Evolutionary conservation across 129 eudicot genomes (phyloP).

Genomic region (Chrysanthemum seticuspe): DNA sequence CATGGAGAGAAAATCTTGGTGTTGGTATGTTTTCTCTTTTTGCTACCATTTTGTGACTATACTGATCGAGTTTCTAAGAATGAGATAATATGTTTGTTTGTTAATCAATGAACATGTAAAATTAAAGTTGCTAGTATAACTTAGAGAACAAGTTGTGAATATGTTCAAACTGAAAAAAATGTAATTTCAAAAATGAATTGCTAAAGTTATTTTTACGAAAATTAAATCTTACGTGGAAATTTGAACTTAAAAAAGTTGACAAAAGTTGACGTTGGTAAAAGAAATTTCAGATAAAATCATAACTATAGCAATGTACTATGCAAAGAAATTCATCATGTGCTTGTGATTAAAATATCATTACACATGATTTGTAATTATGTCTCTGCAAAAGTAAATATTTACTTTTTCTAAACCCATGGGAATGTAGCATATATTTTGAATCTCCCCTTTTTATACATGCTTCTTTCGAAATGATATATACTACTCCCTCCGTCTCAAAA

Average conservation of each 20-base stretch:
- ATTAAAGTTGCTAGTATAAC: too few relatives aligned
- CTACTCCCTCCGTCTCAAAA: too few relatives aligned
- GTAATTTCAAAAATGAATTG: neutral
- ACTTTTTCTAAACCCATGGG: slow-evolving; percentile 24
- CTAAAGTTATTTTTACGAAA: neutral
- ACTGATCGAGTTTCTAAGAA: too few relatives aligned
- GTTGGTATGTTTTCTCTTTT: slow-evolving; percentile 50
- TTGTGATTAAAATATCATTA: slow-evolving; percentile 42
- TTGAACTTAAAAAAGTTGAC: neutral
- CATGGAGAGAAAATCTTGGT: slow-evolving; percentile 84
- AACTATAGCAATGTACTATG: neutral
- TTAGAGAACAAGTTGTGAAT: too few relatives aligned
- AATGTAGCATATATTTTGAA: slow-evolving; percentile 25
- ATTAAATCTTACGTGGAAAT: neutral
- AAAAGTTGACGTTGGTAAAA: neutral
- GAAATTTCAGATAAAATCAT: slow-evolving; percentile 1
- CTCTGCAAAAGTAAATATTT: slow-evolving; percentile 28
- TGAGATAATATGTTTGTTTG: too few relatives aligned
- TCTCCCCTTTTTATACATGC: slow-evolving; percentile 40
- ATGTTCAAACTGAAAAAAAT: too few relatives aligned
- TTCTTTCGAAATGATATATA: slow-evolving; percentile 17
- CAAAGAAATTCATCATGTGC: slow-evolving; percentile 21
- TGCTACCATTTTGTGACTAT: neutral
- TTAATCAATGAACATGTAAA: too few relatives aligned
- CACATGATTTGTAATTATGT: slow-evolving; percentile 33